Evolutionary conservation across 176 grass and related monocot species (phyloP), one percentile per base, ranked within the genome.

Genomic region (Paspalum notatum): DNA sequence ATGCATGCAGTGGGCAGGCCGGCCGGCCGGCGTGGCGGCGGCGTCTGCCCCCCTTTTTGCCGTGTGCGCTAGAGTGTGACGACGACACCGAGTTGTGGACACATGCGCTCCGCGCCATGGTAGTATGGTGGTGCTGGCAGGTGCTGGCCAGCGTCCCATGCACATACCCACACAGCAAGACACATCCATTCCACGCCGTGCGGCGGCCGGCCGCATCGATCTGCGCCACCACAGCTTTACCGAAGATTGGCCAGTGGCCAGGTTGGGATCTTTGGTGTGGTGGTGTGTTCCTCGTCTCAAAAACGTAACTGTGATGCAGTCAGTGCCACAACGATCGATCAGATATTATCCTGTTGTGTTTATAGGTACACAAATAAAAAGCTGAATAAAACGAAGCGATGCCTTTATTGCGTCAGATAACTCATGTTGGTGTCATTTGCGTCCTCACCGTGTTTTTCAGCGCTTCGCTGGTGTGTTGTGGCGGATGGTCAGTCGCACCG

Each of bases 51-150:
- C 12, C 4, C 41, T 21, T 46, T 22, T 46, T 12, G 41, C 41
- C 18, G 66, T 9, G 70, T 18, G 49, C 27, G 55, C 73, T 16
- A 2, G 22, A 64, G 25, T 32, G 65, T 73, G 83, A 80, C 86
- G 26, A 80, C 86, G 26, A 21, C 66, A 41, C 46, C 58, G 10
- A 83, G 80, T 44, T 25, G 80, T 42, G 58, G 12, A 72, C 59
- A 44, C 10, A 53, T 18, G 47, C 24, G 17, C 9, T 55, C 12
- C 32, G 32, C 32, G 32, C 32, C 3, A 32, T 32, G 32, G 32
- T 32, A 32, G 56, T 12, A 10, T 25, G 22, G 62, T 8, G 6
- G 17, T 1, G 5, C 56, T 0, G 21, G 22, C 40, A 8, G 39
- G 71, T 76, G 61, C 14, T 45, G 47, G 58, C 80, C 80, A 65